Evolutionary conservation across 169 alveolate species (phyloP).

Genomic region (Plasmodium knowlesi): DNA sequence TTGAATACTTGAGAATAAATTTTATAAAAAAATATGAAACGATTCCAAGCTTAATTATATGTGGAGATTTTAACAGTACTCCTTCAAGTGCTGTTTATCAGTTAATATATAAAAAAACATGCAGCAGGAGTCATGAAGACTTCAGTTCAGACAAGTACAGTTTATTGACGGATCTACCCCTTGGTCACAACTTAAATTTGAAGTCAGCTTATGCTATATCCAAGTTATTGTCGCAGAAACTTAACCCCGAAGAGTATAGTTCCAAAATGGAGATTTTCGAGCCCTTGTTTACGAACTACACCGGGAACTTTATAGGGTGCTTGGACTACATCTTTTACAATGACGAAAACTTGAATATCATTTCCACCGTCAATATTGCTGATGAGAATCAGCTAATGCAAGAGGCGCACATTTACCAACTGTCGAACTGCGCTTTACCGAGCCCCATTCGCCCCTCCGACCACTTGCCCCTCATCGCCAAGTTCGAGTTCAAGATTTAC

Average conservation of each 20-base stretch:
- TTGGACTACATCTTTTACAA: conserved; percentile 83
- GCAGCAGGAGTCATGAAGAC: conserved; percentile 81
- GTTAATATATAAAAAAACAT: conserved; percentile 79
- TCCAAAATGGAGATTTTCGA: conserved; percentile 72
- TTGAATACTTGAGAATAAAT: conserved; percentile 78
- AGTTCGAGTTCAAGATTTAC: conserved; percentile 80
- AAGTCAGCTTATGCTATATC: conserved; percentile 82
- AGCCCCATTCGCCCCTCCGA: conserved; percentile 86
- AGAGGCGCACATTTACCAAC: conserved; percentile 84
- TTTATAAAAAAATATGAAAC: conserved; percentile 77
- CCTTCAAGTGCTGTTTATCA: conserved; percentile 86
- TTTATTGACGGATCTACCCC: conserved; percentile 77
- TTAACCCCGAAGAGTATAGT: conserved; percentile 40
- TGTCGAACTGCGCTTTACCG: conserved; percentile 82
- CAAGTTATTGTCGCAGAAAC: conserved; percentile 38
- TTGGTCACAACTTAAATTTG: conserved; percentile 80
- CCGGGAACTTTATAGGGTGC: conserved; percentile 83
- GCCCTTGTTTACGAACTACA: conserved; percentile 85
- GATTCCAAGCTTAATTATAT: conserved; percentile 80
- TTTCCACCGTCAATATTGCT: conserved; percentile 78
- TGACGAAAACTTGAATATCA: conserved; percentile 78
- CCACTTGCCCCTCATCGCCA: conserved; percentile 84
- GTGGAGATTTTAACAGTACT: conserved; percentile 86
- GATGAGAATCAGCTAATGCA: conserved; percentile 78
- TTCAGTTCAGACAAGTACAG: conserved; percentile 77